Percentiles rank a stretch among this genome's conserved stretches.
Conservation (phyloP, 805 yeast species). For the Spathaspora sp. region DNA sequence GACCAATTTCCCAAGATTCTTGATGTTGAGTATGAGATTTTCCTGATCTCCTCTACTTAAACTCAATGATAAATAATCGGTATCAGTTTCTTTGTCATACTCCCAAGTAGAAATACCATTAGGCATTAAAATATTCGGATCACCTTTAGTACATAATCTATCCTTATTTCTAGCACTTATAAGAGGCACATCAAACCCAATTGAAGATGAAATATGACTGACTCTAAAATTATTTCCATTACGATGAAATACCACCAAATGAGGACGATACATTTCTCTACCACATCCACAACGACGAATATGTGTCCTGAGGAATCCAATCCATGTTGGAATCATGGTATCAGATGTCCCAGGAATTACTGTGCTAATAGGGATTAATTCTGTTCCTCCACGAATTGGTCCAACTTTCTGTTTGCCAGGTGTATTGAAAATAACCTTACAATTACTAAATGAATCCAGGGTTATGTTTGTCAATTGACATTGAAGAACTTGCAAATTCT, state of each 20-base stretch:
- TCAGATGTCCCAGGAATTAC: slow-evolving; percentile 8
- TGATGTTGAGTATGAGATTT: slow-evolving; percentile 28
- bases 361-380: slow-evolving; percentile 20
- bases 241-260: slow-evolving; percentile 26
- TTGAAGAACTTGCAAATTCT: slow-evolving; percentile 5
- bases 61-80: slow-evolving; percentile 28
- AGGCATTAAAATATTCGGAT: slow-evolving; percentile 30
- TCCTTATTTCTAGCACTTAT: slow-evolving; percentile 24
- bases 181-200: slow-evolving; percentile 28
- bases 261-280: slow-evolving; percentile 33
- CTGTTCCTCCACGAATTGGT: slow-evolving; percentile 36
- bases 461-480: slow-evolving; percentile 17
- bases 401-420: slow-evolving; percentile 18
- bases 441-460: slow-evolving; percentile 2
- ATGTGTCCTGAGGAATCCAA: slow-evolving; percentile 38
- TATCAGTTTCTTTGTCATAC: neutral
- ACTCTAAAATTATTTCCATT: slow-evolving; percentile 17
- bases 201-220: slow-evolving; percentile 27
- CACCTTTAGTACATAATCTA: slow-evolving; percentile 20
- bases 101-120: slow-evolving; percentile 30
- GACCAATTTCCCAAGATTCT: slow-evolving; percentile 15
- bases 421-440: slow-evolving; percentile 3
- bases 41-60: slow-evolving; percentile 34
- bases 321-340: slow-evolving; percentile 20
- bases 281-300: slow-evolving; percentile 36